Base-by-base conservation (phyloP, 2,329 filamentous ascomycete species). In the Paracamarosporium sp. region DNA sequence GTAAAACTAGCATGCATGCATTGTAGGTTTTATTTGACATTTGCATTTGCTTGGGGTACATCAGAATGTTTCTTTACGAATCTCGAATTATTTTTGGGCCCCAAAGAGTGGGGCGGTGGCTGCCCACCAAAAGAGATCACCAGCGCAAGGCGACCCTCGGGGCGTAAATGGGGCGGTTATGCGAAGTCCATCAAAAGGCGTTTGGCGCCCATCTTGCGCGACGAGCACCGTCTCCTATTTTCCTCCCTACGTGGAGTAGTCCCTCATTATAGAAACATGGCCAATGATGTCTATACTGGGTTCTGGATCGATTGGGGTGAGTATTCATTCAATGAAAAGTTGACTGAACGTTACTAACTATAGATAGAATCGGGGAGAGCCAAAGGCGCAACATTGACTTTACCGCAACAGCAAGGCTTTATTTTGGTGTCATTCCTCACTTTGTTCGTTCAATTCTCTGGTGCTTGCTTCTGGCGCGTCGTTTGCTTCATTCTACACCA, bases 401-500 rank as follows among this genome's bases (percentile, higher is more conserved):
- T 67, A 20, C 58, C 64, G 7, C 46, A 38, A 24, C 44, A 50
- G 27, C 44, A 60, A 28, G 64, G 63, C 40, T 36, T 62, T 11
- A 46, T 67, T 22, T 59, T 69, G 0, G 58, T 63, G 1, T 64
- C 66, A 2, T 69, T 69, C 48, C 57, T 67, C 15, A 63, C 66
- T 5, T 46, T 69, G 24, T 69, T 56, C 28, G 60, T 69, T 8
- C 60, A 62, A 30, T 66, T 65, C 46, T 52, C 63, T 3, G 66
- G 66, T 28, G 59, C 55, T 5, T 63, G 63, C 47, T 63, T 69
- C 20, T 67, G 63, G 61, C 57, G 61, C 36, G 55, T 66, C 3
- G 36, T 67, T 6, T 69, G 66, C 55, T 69, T 67, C 44, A 50
- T 64, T 11, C 22, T 66, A 9, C 64, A 67, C 40, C 64, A 69